Evolutionary conservation across 768 basidiomycete species (phyloP).

Genomic region (Gymnopilus junonius): DNA sequence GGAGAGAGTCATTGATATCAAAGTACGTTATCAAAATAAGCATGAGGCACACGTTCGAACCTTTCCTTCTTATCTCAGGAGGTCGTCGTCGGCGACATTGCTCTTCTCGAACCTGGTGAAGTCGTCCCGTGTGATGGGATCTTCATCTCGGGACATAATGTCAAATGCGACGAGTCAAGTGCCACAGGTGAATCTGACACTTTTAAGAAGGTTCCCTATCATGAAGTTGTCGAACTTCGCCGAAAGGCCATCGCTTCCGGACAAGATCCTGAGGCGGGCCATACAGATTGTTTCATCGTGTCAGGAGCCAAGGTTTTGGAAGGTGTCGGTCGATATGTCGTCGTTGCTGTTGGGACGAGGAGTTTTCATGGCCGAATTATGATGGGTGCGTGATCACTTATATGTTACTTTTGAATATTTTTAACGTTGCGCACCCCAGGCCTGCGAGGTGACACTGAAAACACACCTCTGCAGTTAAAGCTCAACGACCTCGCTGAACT

Average conservation of each 20-base stretch:
- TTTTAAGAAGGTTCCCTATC: constrained; percentile 85
- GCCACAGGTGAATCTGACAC: constrained; percentile 97
- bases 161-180: constrained; percentile 94
- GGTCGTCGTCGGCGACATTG: constrained; percentile 93
- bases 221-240: constrained; percentile 65
- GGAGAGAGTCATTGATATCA: constrained; percentile 80
- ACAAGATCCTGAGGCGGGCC: constrained; percentile 41
- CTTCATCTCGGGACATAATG: constrained; percentile 90
- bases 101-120: constrained; percentile 92
- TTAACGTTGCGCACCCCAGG: constrained; percentile 47
- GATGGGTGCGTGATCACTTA: constrained; percentile 71
- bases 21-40: constrained; percentile 45
- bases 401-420: not conserved
- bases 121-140: constrained; percentile 96
- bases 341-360: constrained; percentile 90
- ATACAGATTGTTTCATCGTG: constrained; percentile 91
- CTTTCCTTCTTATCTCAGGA: constrained; percentile 51
- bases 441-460: constrained; percentile 83
- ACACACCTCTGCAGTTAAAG: constrained; percentile 93
- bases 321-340: constrained; percentile 91
- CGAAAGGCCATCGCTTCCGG: constrained; percentile 33
- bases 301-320: constrained; percentile 93
- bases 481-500: constrained; percentile 92
- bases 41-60: not conserved
- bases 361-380: constrained; percentile 97